Percentiles rank a stretch among this genome's conserved stretches.
phyloP scores from a whole-genome alignment of 495 filamentous ascomycete species.

The Bryoglossum gracile region DNA sequence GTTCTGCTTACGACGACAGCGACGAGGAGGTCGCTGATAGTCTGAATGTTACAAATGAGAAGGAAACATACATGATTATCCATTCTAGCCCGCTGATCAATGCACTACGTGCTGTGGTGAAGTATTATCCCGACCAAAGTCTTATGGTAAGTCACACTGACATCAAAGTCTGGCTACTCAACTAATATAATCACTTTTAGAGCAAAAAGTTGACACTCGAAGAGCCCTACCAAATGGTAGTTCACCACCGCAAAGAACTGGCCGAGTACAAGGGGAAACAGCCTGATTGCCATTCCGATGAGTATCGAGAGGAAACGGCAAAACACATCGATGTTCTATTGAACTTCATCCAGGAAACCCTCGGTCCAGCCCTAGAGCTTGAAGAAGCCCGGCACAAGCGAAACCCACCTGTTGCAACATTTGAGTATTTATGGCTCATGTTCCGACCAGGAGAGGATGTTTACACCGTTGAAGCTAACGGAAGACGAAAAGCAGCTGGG shows the following conservation, averaged over 20 bases:
- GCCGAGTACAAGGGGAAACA: slow-evolving; percentile 3
- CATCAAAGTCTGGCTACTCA: too few relatives aligned
- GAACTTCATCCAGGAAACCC: slow-evolving; percentile 5
- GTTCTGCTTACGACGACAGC: too few relatives aligned
- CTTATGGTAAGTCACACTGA: background rate
- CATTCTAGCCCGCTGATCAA: slow-evolving; percentile 4
- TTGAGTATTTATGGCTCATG: slow-evolving; percentile 9
- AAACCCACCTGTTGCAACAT: slow-evolving; percentile 1
- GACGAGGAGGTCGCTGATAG: too few relatives aligned
- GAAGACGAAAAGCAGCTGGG: background rate
- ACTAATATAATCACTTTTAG: background rate
- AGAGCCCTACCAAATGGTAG: slow-evolving; percentile 6
- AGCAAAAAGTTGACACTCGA: slow-evolving; percentile 3
- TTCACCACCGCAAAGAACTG: slow-evolving; percentile 6
- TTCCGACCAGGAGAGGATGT: slow-evolving; percentile 7
- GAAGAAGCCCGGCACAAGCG: slow-evolving; percentile 7
- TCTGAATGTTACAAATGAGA: too few relatives aligned
- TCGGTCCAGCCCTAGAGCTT: background rate
- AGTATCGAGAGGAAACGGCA: slow-evolving; percentile 1
- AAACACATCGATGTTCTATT: slow-evolving; percentile 9
- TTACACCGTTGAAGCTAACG: background rate
- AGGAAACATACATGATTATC: slow-evolving; percentile 1
- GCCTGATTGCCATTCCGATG: background rate
- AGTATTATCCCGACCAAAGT: slow-evolving; percentile 7
- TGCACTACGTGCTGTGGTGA: slow-evolving; percentile 4